Conservation (phyloP, 2,329 filamentous ascomycete species). For the Exophiala calicioides region DNA sequence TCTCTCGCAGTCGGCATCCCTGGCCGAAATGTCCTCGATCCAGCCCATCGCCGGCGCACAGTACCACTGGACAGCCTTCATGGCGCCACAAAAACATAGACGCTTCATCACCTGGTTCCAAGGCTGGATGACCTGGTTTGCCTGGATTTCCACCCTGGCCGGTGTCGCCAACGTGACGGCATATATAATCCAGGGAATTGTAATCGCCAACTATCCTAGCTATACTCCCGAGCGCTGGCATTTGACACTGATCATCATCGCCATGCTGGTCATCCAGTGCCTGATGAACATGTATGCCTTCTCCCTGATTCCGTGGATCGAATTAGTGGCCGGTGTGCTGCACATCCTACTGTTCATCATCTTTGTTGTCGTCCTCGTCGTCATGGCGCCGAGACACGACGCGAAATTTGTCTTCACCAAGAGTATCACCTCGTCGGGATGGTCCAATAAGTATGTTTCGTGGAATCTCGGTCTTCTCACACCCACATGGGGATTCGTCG, state of each 20-base stretch:
- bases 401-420: constrained; percentile 39
- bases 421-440: constrained; percentile 35
- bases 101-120: constrained; percentile 39
- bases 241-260: constrained; percentile 41
- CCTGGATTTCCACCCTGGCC: constrained; percentile 38
- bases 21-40: constrained; percentile 45
- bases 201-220: constrained; percentile 34
- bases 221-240: constrained; percentile 42
- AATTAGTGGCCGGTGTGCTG: constrained; percentile 39
- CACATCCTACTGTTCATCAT: constrained; percentile 40
- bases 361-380: constrained; percentile 39
- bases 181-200: constrained; percentile 15
- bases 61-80: constrained; percentile 44
- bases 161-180: constrained; percentile 36
- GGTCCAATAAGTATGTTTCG: constrained; percentile 37
- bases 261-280: constrained; percentile 37
- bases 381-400: constrained; percentile 36
- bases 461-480: constrained; percentile 44
- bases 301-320: constrained; percentile 42
- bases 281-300: constrained; percentile 36
- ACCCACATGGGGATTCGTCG: constrained; percentile 36
- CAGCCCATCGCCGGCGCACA: constrained; percentile 46
- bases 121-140: constrained; percentile 47
- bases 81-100: constrained; percentile 35
- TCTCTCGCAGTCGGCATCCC: constrained; percentile 34